Conservation (phyloP, 2,329 filamentous ascomycete species). For the Blastomyces silverae region DNA sequence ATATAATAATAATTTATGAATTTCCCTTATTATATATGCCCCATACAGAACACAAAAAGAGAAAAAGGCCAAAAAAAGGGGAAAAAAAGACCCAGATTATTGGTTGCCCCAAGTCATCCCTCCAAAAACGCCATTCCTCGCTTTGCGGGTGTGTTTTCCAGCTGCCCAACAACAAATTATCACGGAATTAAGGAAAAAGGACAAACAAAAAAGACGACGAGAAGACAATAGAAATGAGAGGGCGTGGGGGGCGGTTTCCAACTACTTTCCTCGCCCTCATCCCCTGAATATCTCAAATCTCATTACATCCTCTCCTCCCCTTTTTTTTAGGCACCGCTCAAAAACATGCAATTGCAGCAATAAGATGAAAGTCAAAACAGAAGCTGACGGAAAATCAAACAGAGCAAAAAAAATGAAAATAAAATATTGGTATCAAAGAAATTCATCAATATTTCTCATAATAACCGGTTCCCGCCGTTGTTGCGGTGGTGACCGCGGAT, state of each 20-base stretch:
- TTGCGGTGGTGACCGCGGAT: conserved; percentile 39
- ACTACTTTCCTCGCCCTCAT: background rate
- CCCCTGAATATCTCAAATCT: background rate
- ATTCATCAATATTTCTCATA: conserved; percentile 43
- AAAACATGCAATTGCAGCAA: background rate
- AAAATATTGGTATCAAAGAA: conserved; percentile 32
- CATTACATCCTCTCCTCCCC: background rate
- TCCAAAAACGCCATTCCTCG: background rate
- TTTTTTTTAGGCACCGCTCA: too few relatives aligned
- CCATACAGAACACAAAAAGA: background rate
- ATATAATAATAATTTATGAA: conserved; percentile 2
- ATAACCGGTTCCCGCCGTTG: conserved; percentile 36
- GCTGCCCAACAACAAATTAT: background rate
- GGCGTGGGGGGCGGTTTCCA: conserved; percentile 27
- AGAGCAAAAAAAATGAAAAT: conserved; percentile 6
- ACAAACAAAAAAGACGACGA: conserved; percentile 15
- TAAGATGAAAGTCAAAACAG: background rate
- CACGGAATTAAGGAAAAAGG: conserved; percentile 2
- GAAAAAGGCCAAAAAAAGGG: conserved; percentile 1
- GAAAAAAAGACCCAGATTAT: conserved; percentile 6
- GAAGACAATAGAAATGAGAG: conserved; percentile 19
- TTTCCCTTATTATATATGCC: background rate
- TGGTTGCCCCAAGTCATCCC: background rate
- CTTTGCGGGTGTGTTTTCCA: background rate
- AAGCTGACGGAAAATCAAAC: background rate